These are phyloP conservation scores for Trichoderma sp. DNA, from an alignment of 2,329 filamentous ascomycete genomes.

Conservation along the genomic window DNA sequence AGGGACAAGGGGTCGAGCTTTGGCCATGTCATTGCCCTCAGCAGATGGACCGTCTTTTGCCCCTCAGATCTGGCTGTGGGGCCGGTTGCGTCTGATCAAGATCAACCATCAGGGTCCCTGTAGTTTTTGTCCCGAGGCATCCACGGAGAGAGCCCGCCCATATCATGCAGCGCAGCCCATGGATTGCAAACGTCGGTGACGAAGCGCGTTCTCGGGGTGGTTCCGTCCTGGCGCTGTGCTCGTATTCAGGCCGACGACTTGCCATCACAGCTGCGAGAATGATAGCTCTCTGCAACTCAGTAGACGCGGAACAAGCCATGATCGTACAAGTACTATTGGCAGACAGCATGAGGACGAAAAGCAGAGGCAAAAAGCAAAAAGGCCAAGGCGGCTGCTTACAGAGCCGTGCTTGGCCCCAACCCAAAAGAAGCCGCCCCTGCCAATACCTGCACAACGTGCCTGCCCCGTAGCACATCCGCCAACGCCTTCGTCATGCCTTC, in stretches of 20 bases:
- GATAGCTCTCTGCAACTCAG: too few relatives aligned
- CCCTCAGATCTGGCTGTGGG: conserved; percentile 25
- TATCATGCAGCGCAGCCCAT: background rate
- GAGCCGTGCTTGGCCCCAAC: background rate
- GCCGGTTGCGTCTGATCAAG: background rate
- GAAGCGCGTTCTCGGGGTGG: background rate
- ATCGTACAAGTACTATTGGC: too few relatives aligned
- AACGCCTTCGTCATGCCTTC: conserved; percentile 2
- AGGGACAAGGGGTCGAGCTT: conserved; percentile 11
- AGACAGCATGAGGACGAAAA: background rate
- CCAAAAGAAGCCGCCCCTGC: background rate
- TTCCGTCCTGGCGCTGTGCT: background rate
- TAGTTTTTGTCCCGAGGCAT: background rate
- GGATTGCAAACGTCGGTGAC: background rate
- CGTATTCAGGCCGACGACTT: too few relatives aligned
- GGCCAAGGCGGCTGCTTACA: background rate
- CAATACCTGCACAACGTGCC: conserved; percentile 26
- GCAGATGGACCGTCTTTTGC: background rate
- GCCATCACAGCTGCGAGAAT: too few relatives aligned
- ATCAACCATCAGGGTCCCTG: conserved; percentile 13
- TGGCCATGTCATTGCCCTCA: background rate
- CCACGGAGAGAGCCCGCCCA: background rate
- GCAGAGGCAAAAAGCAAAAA: background rate
- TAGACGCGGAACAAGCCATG: background rate
- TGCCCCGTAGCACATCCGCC: conserved; percentile 11